Base-by-base conservation (phyloP, 1,139 yeast species). In the Nakaseomyces delphensis region DNA sequence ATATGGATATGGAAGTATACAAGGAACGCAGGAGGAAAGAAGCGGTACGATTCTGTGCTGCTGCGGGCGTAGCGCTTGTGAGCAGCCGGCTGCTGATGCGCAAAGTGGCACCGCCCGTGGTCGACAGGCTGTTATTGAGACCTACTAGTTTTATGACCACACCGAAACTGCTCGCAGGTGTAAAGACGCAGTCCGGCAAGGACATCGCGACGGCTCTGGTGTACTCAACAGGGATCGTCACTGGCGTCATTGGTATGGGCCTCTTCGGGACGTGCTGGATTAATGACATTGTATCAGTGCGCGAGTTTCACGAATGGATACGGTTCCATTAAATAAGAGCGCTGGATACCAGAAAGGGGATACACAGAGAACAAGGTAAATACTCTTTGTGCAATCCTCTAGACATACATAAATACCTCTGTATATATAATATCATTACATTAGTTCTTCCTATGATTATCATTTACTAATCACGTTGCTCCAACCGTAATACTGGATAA, bases 191-290 rank as follows among this genome's bases (percentile, higher is more conserved):
- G 30, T 15, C 36, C 11, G 31, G 28, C 14, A 30, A 25, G 18
- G 32, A 27, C 24, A 31, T 30, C 2, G 30, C 35, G 3, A 20
- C 11, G 31, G 36, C 31, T 3, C 41, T 39, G 27, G 24, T 19
- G 15, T 32, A 23, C 37, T 24, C 96, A 0, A 76, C 95, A 0
- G 63, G 83, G 38, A 66, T 89, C 25, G 84, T 95, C 5, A 71
- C 79, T 0, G 74, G 87, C 1, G 77, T 85, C 0, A 73, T 83
- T 53, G 73, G 84, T 3, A 83, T 85, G 85, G 65, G 76, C 9
- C 68, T 79, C 1, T 75, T 84, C 33, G 95, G 96, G 1, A 70
- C 78, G 1, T 80, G 86, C 51, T 86, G 96, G 95, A 69, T 79
- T 20, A 69, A 74, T 63, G 94, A 86, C 57, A 79, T 86, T 3